Percentiles rank a stretch among this genome's conserved stretches.
These are phyloP conservation scores for Solanum peruvianum DNA, from an alignment of 257 asterid genomes.

Conservation along the genomic window DNA sequence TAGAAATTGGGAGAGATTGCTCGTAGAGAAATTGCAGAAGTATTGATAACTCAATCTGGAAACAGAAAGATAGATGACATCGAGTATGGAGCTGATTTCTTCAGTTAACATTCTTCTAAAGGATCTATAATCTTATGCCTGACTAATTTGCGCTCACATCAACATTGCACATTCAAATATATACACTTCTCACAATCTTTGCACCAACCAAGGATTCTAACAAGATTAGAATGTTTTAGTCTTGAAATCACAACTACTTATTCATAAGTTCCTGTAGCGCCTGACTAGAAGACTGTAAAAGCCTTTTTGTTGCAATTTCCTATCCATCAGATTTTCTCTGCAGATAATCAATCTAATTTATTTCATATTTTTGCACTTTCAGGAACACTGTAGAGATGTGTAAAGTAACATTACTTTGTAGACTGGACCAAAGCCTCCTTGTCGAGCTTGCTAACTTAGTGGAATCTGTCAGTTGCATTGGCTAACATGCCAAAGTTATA, in stretches of 20 bases:
- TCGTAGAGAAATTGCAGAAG: slow-evolving; percentile 74
- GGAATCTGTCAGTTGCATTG: slow-evolving; percentile 34
- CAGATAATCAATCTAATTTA: not conserved
- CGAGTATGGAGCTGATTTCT: slow-evolving; percentile 81
- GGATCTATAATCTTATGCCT: not conserved
- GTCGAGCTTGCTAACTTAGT: slow-evolving; percentile 28
- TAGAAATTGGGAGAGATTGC: slow-evolving; percentile 74
- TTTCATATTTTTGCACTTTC: not conserved
- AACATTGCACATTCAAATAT: not conserved
- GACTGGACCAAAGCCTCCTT: slow-evolving; percentile 64
- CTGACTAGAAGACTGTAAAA: slow-evolving; percentile 33
- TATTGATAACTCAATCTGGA: slow-evolving; percentile 77
- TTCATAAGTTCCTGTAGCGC: slow-evolving; percentile 42
- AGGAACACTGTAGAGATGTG: not conserved
- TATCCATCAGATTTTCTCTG: slow-evolving; percentile 29
- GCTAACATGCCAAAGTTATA: slow-evolving; percentile 21
- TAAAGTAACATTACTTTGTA: slow-evolving; percentile 28
- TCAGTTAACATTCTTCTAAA: slow-evolving; percentile 12
- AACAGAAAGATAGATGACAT: slow-evolving; percentile 71
- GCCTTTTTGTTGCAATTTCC: slow-evolving; percentile 40
- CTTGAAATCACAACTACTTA: slow-evolving; percentile 32
- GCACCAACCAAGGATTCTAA: slow-evolving; percentile 35
- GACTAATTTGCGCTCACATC: not conserved
- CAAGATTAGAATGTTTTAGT: slow-evolving; percentile 49
- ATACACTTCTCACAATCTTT: not conserved